Base-by-base conservation (phyloP, 1,284 basidiomycete genomes). In the Ganoderma lingzhi region DNA sequence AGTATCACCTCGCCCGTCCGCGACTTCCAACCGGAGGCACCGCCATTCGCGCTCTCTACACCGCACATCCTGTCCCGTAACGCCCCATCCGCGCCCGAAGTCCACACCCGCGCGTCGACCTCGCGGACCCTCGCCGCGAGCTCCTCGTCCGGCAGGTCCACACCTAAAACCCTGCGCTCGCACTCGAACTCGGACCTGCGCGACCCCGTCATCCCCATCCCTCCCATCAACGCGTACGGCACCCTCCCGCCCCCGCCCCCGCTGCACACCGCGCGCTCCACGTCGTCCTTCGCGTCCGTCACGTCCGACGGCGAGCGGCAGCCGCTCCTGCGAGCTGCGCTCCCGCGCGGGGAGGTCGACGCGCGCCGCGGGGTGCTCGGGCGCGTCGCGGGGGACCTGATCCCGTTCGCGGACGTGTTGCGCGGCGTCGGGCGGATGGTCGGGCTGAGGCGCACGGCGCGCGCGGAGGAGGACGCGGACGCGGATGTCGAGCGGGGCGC, bases 171-270 rank as follows among this genome's bases (percentile, higher is more conserved):
- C 9, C 35, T 9, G 39, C 39, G 39, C 39, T 19, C 42, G 28
- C 6, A 23, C 61, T 32, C 45, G 10, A 19, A 39, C 62, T 8
- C 35, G 1, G 30, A 2, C 48, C 45, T 55, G 30, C n/a, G 42
- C 39, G 61, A 80, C 72, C 79, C 81, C 0, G 72, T 82, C 30
- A 82, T 86, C 39, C 84, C 86, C 0, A 82, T 86, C 39, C 84
- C 86, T 0, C 77, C 84, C 1, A 84, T 85, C 70, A 87, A 84
- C 71, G 80, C 81, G 1, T 88, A 88, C 71, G 86, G 87, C 3
- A 84, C 86, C 4, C 74, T 80, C 60, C 74, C 78, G n/a, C 59
- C 72, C 19, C 65, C 55, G n/a, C 59, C 72, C 19, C 65, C 55
- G 55, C 71, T 59, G 67, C 61, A 70, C 41, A 51, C 41, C 35